phyloP scores from a whole-genome alignment of 192 early-diverging fungal genomes.

The Backusella psychrophila region DNA sequence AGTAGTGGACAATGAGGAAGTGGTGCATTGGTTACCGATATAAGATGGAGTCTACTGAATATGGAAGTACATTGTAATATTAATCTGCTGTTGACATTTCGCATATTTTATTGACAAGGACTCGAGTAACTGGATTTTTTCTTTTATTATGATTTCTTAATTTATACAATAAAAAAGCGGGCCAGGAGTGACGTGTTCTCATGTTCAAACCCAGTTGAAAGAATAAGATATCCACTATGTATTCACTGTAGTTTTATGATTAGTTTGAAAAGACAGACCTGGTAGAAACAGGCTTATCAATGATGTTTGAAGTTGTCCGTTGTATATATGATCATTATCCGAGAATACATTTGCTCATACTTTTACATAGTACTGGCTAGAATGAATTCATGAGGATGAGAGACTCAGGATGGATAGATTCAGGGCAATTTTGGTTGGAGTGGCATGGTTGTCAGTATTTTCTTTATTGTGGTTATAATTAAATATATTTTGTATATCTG shows the following conservation, averaged over 20 bases:
- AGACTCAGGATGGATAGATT: too few relatives aligned
- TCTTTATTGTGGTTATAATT: too few relatives aligned
- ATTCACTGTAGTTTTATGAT: background rate
- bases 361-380: too few relatives aligned
- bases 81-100: background rate
- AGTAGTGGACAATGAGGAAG: background rate
- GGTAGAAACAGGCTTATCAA: background rate
- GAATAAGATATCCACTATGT: too few relatives aligned
- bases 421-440: too few relatives aligned
- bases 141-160: slow-evolving; percentile 1
- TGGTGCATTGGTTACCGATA: background rate
- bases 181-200: background rate
- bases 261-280: background rate
- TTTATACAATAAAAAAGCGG: background rate
- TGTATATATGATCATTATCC: background rate
- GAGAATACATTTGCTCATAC: too few relatives aligned
- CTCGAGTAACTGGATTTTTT: background rate
- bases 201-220: background rate
- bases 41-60: background rate
- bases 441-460: too few relatives aligned
- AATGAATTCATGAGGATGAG: too few relatives aligned
- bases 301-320: background rate
- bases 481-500: too few relatives aligned
- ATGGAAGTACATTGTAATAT: slow-evolving; percentile 1
- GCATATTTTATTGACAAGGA: slow-evolving; percentile 8